These are phyloP conservation scores for Coleophoma eucalyptorum DNA, from an alignment of 2,329 filamentous ascomycete genomes.

Conservation along the genomic window DNA sequence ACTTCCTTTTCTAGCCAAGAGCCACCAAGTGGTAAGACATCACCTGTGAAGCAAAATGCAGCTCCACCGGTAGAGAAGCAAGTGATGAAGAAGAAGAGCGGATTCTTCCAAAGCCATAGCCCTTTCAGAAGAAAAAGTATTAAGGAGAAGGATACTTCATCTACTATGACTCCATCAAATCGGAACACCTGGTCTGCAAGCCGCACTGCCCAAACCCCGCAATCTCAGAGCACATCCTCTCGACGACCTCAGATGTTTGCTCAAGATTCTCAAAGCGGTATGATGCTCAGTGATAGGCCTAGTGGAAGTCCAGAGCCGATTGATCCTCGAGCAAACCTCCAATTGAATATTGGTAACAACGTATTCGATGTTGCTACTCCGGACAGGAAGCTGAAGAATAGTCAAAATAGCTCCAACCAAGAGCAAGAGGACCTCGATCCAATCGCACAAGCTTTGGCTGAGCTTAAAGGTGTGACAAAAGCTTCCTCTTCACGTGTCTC, in stretches of 20 bases:
- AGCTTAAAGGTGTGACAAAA: constrained; percentile 84
- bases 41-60: constrained; percentile 64
- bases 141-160: constrained; percentile 62
- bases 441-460: constrained; percentile 86
- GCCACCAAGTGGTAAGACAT: constrained; percentile 67
- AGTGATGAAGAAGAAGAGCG: constrained; percentile 66
- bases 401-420: constrained; percentile 32
- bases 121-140: constrained; percentile 92
- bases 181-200: constrained; percentile 55
- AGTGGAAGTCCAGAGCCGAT: constrained; percentile 76
- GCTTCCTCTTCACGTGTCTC: constrained; percentile 79
- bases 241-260: constrained; percentile 37
- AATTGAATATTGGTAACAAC: constrained; percentile 92
- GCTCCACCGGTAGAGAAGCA: constrained; percentile 55
- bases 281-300: constrained; percentile 34
- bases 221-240: constrained; percentile 16
- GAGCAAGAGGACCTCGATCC: constrained; percentile 70
- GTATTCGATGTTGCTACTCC: constrained; percentile 89
- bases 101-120: constrained; percentile 90
- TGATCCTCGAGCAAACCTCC: constrained; percentile 87
- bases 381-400: constrained; percentile 51
- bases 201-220: constrained; percentile 12
- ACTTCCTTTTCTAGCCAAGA: constrained; percentile 88
- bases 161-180: constrained; percentile 30
- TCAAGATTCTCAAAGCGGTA: constrained; percentile 30